Base-by-base conservation (phyloP, 2,329 filamentous ascomycete species). In the Gremmenia infestans region DNA sequence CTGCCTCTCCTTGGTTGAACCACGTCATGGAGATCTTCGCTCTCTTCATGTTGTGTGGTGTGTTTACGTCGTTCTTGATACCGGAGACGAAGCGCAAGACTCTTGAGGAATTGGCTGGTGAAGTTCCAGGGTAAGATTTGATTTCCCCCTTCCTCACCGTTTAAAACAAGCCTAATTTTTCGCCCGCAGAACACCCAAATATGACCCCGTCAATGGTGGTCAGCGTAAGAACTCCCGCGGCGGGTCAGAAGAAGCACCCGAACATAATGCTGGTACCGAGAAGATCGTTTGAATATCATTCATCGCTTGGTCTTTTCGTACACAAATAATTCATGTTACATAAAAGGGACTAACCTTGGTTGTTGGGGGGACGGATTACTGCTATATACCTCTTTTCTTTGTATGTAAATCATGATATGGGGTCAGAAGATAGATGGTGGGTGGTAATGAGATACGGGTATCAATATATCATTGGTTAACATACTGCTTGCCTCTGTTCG, bases 11-110 rank as follows among this genome's bases (percentile, higher is more conserved):
- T 0, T 88, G 86, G 81, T 78, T 92, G 55, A 81, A 89, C 69
- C 83, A 87, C 55, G 81, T 93, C 48, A 85, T 93, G 75, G 78
- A 90, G 70, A 87, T 92, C 47, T 91, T 89, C 70, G 87, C 87
- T 0, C 76, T 89, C 8, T 91, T 93, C 75, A 93, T 92, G 89
- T 76, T 93, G 4, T 78, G 80, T 45, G 89, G 89, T 48, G 78
- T 82, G 53, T 72, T 89, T 49, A 83, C 83, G 1, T 84, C 85
- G 1, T 73, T 92, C 3, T 72, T 93, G 35, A 86, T 92, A 28
- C 88, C 88, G 0, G 89, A 91, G 74, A 91, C 87, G 0, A 91
- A 88, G 74, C 78, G 86, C 1, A 79, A 84, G 72, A 89, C 88
- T 0, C 75, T 94, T 45, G 89, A 91, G 67, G 80, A 85, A 61